Percentiles rank a stretch among this genome's conserved stretches.
phyloP scores from a whole-genome alignment of 345 rosid genomes.

The Rhodamnia rubescens region DNA sequence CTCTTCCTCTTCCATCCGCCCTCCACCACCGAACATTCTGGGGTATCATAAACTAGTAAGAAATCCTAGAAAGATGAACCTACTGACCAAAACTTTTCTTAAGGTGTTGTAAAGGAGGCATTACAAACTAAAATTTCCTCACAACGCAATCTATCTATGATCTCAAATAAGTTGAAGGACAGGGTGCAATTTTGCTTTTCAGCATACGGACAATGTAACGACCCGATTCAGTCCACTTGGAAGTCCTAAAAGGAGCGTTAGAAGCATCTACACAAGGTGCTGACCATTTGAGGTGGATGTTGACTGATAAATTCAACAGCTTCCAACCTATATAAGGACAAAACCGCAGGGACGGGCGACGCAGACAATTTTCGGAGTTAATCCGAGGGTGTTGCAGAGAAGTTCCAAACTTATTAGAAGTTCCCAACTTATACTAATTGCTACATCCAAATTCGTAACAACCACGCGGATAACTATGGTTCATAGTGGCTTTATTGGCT shows the following conservation, averaged over 20 bases:
- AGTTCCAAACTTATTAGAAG: background rate
- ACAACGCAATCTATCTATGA: background rate
- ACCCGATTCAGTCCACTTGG: background rate
- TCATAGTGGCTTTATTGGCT: background rate
- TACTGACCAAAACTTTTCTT: background rate
- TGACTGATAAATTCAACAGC: background rate
- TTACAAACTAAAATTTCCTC: background rate
- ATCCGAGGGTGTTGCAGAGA: background rate
- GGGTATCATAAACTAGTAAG: background rate
- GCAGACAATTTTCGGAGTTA: background rate
- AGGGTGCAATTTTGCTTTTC: background rate
- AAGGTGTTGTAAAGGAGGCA: background rate
- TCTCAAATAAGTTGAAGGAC: background rate
- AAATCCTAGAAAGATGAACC: background rate
- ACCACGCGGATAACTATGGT: background rate
- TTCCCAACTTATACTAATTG: background rate
- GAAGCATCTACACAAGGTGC: background rate
- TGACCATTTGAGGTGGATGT: background rate
- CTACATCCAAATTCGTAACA: background rate
- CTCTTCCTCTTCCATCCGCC: constrained; percentile 83
- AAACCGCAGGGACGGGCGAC: background rate
- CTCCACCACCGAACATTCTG: constrained; percentile 90
- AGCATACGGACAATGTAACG: background rate
- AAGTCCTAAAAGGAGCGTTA: background rate
- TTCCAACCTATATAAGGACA: background rate